These are phyloP conservation scores for Phytophthora capsici DNA, from an alignment of 352 stramenopile genomes.

Conservation along the genomic window DNA sequence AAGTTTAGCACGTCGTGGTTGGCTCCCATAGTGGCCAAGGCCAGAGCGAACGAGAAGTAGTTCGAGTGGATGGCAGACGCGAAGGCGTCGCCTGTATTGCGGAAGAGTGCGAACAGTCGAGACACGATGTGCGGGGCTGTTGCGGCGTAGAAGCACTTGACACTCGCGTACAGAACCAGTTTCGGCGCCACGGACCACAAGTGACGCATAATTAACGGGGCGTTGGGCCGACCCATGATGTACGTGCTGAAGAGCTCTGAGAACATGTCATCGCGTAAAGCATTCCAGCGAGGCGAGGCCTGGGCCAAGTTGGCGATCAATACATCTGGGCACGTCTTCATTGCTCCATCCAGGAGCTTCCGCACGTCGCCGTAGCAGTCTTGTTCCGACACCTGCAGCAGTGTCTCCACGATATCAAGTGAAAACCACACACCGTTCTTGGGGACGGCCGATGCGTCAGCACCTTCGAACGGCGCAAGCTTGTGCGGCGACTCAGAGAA, in stretches of 20 bases:
- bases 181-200: conserved; percentile 87
- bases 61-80: conserved; percentile 86
- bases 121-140: conserved; percentile 83
- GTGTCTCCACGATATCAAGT: conserved; percentile 80
- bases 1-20: conserved; percentile 89
- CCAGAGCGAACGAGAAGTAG: conserved; percentile 89
- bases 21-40: conserved; percentile 81
- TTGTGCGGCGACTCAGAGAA: conserved; percentile 85
- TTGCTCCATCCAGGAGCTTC: conserved; percentile 77
- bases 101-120: conserved; percentile 83
- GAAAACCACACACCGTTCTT: conserved; percentile 91
- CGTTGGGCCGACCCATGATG: conserved; percentile 86
- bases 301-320: conserved; percentile 88
- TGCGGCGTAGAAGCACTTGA: conserved; percentile 88
- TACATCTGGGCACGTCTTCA: conserved; percentile 87
- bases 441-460: conserved; percentile 81
- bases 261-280: conserved; percentile 84
- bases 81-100: conserved; percentile 85
- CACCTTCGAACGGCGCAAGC: conserved; percentile 84
- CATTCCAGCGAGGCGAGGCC: conserved; percentile 80
- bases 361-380: conserved; percentile 87
- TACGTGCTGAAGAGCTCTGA: conserved; percentile 89
- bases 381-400: conserved; percentile 81
- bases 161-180: conserved; percentile 86
- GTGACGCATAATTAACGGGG: conserved; percentile 89